Base-by-base conservation (phyloP, 2,329 filamentous ascomycete genomes). In the Colletotrichum sp. region DNA sequence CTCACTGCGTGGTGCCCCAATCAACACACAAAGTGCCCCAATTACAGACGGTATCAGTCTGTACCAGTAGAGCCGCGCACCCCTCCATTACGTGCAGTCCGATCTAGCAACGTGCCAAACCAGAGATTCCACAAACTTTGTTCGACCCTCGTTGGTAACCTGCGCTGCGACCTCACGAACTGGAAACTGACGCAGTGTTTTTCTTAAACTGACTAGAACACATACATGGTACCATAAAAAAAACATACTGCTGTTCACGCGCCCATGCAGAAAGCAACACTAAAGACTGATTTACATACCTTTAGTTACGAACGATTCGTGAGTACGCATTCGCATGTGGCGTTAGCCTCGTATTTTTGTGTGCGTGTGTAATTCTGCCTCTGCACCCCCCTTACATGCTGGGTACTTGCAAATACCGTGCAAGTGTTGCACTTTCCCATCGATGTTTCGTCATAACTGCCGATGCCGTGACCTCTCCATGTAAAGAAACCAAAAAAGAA, bases 401-500 rank as follows among this genome's bases (percentile, higher is more conserved):
- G 36, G 36, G 36, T 16, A 38, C 36, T 38, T 38, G 36, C 36
- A 38, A 38, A 38, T 38, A 38, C 36, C 36, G 36, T 38, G 36
- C 63, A 38, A 63, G 65, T 10, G 24, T 63, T 63, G 56, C 32
- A 21, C 38, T 69, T 63, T 26, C 24, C 38, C 62, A 38, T 72
- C 55, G 32, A 34, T 30, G 73, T 52, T 63, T 67, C 62, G 62
- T 72, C 73, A 75, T 75, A 14, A 28, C 36, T 34, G 58, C 61
- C 52, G 36, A 28, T 34, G 58, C 61, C 52, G 30, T 24, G 36
- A 48, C 4, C 12, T 32, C 16, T 56, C 62, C 13, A 28, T 12
- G 21, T 26, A 63, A 55, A 61, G 43, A 71, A 74, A 62, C 34
- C 18, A 14, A 63, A 59, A n/a, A 36, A 48, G 58, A 70, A 70